These are phyloP conservation scores for Podila epigama DNA, from an alignment of 192 early-diverging fungal genomes.

Conservation along the genomic window DNA sequence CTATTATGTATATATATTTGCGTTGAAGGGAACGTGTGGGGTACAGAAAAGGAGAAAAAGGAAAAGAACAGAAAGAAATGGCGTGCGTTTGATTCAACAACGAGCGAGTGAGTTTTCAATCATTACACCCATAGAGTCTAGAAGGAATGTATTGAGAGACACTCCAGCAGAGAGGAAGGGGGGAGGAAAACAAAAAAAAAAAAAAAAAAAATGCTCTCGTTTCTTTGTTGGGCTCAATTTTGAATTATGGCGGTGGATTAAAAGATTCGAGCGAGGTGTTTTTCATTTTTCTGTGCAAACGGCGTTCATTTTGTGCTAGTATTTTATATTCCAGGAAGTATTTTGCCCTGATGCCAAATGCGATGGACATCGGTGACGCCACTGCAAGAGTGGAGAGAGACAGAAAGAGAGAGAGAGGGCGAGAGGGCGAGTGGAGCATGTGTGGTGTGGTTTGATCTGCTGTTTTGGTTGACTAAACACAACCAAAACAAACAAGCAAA, in stretches of 20 bases:
- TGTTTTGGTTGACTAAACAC: neutral
- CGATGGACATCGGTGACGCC: neutral
- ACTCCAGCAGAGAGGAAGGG: too few relatives aligned
- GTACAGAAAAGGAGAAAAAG: neutral
- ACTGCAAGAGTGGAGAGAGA: neutral
- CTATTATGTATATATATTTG: conserved; percentile 10
- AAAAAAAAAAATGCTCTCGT: neutral
- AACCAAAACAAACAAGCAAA: too few relatives aligned
- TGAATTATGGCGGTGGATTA: too few relatives aligned
- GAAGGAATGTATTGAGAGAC: too few relatives aligned
- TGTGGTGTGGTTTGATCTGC: neutral
- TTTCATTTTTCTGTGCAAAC: too few relatives aligned
- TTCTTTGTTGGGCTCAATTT: neutral
- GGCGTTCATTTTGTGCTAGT: too few relatives aligned
- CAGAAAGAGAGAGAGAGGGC: neutral
- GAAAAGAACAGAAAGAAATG: neutral
- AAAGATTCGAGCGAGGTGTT: too few relatives aligned
- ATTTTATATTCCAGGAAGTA: too few relatives aligned
- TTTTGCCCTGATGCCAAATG: too few relatives aligned
- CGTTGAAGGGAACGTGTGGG: neutral
- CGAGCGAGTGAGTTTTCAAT: too few relatives aligned
- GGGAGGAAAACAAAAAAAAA: neutral
- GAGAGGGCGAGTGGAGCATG: neutral
- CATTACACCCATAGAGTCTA: too few relatives aligned
- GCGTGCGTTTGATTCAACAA: neutral